These are phyloP conservation scores for Phytophthora europaea DNA, from an alignment of 352 stramenopile genomes.

Conservation along the genomic window DNA sequence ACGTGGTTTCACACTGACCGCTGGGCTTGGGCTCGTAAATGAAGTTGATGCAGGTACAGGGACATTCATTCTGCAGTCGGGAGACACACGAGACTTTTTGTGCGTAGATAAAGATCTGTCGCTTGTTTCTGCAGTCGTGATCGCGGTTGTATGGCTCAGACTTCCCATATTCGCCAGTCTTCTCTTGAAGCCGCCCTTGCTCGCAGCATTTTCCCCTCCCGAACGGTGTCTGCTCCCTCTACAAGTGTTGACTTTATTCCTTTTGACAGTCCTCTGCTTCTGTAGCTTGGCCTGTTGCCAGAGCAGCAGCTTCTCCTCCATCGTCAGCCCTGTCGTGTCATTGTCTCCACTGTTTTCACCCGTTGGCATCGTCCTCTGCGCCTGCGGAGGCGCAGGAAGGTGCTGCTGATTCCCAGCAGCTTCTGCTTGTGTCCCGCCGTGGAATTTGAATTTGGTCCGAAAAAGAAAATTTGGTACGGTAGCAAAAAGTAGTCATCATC, in stretches of 20 bases:
- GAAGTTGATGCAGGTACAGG: background rate
- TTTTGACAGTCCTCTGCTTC: background rate
- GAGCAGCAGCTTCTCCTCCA: conserved; percentile 30
- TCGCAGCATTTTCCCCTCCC: background rate
- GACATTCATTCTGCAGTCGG: background rate
- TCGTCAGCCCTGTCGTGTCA: conserved; percentile 4
- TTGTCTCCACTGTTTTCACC: background rate
- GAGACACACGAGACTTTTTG: background rate
- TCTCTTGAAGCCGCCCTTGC: conserved; percentile 7
- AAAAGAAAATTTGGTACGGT: conserved; percentile 4
- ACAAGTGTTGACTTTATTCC: background rate
- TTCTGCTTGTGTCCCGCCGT: background rate
- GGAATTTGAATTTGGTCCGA: background rate
- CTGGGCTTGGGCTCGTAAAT: background rate
- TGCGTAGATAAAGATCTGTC: background rate
- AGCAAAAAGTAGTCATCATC: conserved; percentile 38
- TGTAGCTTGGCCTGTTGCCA: conserved; percentile 29
- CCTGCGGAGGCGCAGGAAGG: background rate
- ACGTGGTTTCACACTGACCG: background rate
- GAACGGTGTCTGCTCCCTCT: background rate
- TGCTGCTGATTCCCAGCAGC: background rate
- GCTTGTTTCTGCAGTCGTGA: background rate
- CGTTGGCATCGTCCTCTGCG: background rate
- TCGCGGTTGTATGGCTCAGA: background rate
- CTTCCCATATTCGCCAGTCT: conserved; percentile 4